Conservation (phyloP, 805 yeast genomes). For the Barnettozyma sucrosica region DNA sequence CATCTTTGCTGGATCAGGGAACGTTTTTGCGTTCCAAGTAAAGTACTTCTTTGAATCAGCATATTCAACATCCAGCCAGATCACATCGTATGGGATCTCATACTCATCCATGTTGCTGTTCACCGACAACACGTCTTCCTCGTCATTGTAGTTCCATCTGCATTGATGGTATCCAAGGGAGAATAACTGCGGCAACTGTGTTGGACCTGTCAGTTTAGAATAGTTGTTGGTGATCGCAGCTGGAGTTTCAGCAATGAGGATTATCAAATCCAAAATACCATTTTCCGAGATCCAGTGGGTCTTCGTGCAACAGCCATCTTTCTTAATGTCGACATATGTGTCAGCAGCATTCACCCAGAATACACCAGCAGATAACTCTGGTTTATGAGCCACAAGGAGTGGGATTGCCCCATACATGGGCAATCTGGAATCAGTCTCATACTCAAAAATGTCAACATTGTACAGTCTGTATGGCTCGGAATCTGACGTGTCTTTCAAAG, state of each 20-base stretch:
- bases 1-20: constrained; percentile 73
- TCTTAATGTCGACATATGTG: constrained; percentile 73
- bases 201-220: constrained; percentile 65
- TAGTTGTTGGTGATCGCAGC: constrained; percentile 52
- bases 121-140: constrained; percentile 75
- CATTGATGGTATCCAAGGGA: constrained; percentile 93
- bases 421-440: constrained; percentile 71
- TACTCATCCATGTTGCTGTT: constrained; percentile 62
- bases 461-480: constrained; percentile 77
- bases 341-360: constrained; percentile 95
- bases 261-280: constrained; percentile 72
- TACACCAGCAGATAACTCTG: constrained; percentile 58
- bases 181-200: constrained; percentile 68
- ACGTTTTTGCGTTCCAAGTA: constrained; percentile 75
- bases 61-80: constrained; percentile 95
- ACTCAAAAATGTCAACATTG: constrained; percentile 95
- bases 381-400: constrained; percentile 64
- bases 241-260: constrained; percentile 58
- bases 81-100: constrained; percentile 79
- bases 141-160: constrained; percentile 94
- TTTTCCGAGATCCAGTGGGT: constrained; percentile 95
- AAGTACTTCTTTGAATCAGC: constrained; percentile 83
- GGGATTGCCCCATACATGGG: constrained; percentile 98
- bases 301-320: constrained; percentile 27
- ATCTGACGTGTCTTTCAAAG: constrained; percentile 60